These are phyloP conservation scores for Penicillium sp. DNA, from an alignment of 2,329 filamentous ascomycete genomes.

Conservation along the genomic window DNA sequence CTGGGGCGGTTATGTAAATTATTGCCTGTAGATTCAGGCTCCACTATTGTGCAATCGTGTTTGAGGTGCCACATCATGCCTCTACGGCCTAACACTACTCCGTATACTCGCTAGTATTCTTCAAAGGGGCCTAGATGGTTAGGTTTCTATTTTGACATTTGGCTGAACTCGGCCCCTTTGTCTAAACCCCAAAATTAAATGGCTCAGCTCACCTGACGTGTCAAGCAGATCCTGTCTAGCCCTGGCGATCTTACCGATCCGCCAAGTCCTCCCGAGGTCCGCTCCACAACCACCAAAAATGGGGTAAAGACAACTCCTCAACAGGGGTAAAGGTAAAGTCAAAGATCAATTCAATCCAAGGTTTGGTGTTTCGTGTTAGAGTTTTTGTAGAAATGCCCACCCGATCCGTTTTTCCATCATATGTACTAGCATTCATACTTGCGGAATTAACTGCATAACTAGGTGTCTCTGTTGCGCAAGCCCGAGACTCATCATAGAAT, in stretches of 20 bases:
- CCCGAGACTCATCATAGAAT: no score
- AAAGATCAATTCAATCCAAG: background rate
- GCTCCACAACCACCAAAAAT: background rate
- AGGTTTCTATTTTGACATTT: background rate
- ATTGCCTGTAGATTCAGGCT: background rate
- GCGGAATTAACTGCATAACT: no score
- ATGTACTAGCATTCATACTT: no score
- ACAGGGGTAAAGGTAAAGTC: background rate
- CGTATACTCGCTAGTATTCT: no score
- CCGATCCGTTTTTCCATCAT: no score
- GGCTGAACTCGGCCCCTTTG: background rate
- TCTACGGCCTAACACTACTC: background rate
- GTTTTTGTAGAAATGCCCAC: no score
- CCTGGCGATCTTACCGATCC: constrained; percentile 3
- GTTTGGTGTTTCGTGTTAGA: no score
- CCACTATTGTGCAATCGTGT: background rate
- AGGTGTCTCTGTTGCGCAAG: no score
- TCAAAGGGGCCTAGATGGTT: background rate
- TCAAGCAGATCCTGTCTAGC: constrained; percentile 1
- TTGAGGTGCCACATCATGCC: background rate
- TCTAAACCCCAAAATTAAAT: background rate
- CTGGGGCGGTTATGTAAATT: background rate
- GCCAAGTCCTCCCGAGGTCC: constrained; percentile 2
- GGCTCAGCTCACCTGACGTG: background rate
- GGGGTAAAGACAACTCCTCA: background rate